A percentile compares a stretch with the other conserved stretches of the same genome.
Evolutionary conservation across 345 rosid genomes (phyloP).

Genomic region (Eucalyptus tenuipes): DNA sequence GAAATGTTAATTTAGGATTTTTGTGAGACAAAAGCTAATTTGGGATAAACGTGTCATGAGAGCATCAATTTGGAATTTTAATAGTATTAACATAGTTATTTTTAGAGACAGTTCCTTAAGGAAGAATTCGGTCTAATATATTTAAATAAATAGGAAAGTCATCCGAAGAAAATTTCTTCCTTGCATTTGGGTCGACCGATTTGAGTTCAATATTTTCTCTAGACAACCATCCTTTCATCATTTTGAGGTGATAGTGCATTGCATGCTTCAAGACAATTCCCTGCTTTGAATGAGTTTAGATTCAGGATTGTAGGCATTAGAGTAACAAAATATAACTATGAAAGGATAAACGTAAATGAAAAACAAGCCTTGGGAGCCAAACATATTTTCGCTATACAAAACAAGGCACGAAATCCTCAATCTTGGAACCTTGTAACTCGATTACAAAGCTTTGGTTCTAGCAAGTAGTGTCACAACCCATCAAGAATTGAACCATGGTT

Average conservation of each 20-base stretch:
- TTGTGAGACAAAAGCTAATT: not conserved
- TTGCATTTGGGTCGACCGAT: not conserved
- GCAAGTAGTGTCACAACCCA: not conserved
- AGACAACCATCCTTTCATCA: not conserved
- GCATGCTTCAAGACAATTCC: not conserved
- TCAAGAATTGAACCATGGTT: not conserved
- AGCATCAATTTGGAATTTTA: not conserved
- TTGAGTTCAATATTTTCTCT: not conserved
- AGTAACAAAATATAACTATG: not conserved
- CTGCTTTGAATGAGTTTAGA: not conserved
- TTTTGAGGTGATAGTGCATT: not conserved
- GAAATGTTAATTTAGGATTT: no score
- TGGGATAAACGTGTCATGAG: not conserved
- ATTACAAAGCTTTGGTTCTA: not conserved
- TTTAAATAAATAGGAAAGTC: not conserved
- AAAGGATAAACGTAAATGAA: no score
- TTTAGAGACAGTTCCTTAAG: not conserved
- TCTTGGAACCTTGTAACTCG: not conserved
- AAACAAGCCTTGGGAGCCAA: not conserved
- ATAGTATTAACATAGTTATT: no score
- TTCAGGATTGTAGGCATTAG: not conserved
- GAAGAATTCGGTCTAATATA: not conserved
- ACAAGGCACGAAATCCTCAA: not conserved
- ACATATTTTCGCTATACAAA: no score
- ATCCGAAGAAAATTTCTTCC: not conserved